Percentiles rank a stretch among this genome's conserved stretches.
These are phyloP conservation scores for Suhomyces sp. DNA, from an alignment of 805 yeast species.

Conservation along the genomic window DNA sequence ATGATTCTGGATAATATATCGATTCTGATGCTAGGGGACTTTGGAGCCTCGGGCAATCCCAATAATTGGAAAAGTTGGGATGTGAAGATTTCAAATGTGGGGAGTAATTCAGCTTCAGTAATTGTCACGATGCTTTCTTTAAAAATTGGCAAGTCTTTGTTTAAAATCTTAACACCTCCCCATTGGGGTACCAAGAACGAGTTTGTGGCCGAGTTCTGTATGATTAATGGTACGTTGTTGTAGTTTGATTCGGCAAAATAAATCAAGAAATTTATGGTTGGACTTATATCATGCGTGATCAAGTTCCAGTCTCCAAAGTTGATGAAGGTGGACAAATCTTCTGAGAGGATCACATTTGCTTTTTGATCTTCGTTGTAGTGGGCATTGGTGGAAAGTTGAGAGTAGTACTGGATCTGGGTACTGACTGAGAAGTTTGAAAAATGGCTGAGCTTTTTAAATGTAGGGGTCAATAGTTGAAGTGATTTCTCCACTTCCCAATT, in stretches of 20 bases:
- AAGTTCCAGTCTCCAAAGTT: slow-evolving; percentile 86
- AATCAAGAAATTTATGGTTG: slow-evolving; percentile 68
- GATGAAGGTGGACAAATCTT: slow-evolving; percentile 65
- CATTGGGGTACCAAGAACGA: slow-evolving; percentile 84
- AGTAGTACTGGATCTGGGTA: slow-evolving; percentile 73
- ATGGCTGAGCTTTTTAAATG: slow-evolving; percentile 50
- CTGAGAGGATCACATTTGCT: slow-evolving; percentile 35
- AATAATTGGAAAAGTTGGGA: slow-evolving; percentile 71
- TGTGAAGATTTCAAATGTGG: slow-evolving; percentile 66
- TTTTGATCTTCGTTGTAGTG: slow-evolving; percentile 21
- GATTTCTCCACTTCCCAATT: slow-evolving; percentile 72
- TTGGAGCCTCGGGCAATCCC: slow-evolving; percentile 62
- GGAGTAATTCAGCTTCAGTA: slow-evolving; percentile 47
- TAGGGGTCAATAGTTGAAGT: slow-evolving; percentile 52
- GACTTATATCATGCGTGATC: slow-evolving; percentile 56
- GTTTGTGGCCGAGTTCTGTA: slow-evolving; percentile 49
- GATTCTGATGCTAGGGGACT: slow-evolving; percentile 59
- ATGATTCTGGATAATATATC: slow-evolving; percentile 66
- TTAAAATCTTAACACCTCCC: slow-evolving; percentile 70
- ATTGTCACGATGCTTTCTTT: slow-evolving; percentile 23
- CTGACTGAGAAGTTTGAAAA: slow-evolving; percentile 74
- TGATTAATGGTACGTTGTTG: slow-evolving; percentile 46
- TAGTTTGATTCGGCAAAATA: slow-evolving; percentile 55
- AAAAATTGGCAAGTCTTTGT: slow-evolving; percentile 32
- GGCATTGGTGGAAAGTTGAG: slow-evolving; percentile 36